Evolutionary conservation across 1,284 basidiomycete genomes (phyloP).

Genomic region (Puccinia coronata): DNA sequence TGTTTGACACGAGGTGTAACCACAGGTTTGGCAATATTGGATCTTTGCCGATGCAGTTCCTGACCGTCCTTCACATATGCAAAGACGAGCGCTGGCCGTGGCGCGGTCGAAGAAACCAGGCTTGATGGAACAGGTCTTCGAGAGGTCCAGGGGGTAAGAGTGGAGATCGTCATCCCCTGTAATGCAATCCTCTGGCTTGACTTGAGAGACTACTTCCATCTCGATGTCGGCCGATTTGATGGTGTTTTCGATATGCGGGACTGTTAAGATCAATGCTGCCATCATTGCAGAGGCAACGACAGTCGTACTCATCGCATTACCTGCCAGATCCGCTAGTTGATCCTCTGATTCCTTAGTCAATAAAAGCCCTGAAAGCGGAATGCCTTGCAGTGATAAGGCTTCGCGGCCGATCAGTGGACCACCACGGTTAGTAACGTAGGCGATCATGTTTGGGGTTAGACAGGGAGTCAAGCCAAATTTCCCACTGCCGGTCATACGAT

Average conservation of each 20-base stretch:
- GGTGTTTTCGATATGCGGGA: constrained; percentile 66
- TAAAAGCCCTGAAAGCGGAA: constrained; percentile 85
- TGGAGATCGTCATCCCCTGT: constrained; percentile 71
- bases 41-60: constrained; percentile 73
- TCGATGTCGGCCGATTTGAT: constrained; percentile 60
- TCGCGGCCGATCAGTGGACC: constrained; percentile 94
- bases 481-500: constrained; percentile 74
- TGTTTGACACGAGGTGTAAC: constrained; percentile 74
- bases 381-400: constrained; percentile 86
- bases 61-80: constrained; percentile 82
- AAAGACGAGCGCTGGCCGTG: constrained; percentile 73
- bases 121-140: constrained; percentile 65
- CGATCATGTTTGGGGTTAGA: constrained; percentile 92
- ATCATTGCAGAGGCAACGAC: constrained; percentile 89
- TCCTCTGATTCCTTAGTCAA: constrained; percentile 90
- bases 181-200: constrained; percentile 64
- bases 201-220: constrained; percentile 62
- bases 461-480: constrained; percentile 84
- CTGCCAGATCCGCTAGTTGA: constrained; percentile 88
- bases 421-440: constrained; percentile 90
- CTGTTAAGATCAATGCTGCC: constrained; percentile 72
- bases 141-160: constrained; percentile 70
- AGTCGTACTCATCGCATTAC: constrained; percentile 90
- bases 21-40: constrained; percentile 73
- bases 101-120: constrained; percentile 69